Evolutionary conservation across 192 early-diverging fungal species (phyloP).

Genomic region (Coemansia sp.): DNA sequence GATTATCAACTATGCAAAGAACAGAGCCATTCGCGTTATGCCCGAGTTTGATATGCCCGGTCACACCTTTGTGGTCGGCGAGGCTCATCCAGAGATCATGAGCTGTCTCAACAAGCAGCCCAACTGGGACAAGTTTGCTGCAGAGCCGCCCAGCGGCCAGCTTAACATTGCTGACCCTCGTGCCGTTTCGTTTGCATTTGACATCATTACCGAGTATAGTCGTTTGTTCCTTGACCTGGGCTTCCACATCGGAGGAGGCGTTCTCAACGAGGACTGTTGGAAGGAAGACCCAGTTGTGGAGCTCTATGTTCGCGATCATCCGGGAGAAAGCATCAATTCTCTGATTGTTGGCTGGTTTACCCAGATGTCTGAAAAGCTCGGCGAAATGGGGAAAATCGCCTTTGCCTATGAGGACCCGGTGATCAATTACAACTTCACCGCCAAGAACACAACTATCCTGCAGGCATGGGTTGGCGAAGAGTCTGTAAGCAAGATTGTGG

Average conservation of each 20-base stretch:
- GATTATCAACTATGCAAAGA: constrained; percentile 72
- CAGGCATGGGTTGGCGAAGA: constrained; percentile 68
- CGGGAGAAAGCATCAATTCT: constrained; percentile 47
- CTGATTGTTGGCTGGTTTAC: constrained; percentile 33
- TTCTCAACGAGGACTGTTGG: constrained; percentile 70
- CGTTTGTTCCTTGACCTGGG: constrained; percentile 67
- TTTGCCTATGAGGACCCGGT: constrained; percentile 75
- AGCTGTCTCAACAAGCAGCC: constrained; percentile 64
- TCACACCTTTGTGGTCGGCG: constrained; percentile 61
- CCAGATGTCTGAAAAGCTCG: constrained; percentile 52
- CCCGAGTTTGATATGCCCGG: constrained; percentile 90
- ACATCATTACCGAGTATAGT: constrained; percentile 68
- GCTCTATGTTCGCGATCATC: constrained; percentile 49
- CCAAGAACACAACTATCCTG: constrained; percentile 61
- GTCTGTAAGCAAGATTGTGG: constrained; percentile 56
- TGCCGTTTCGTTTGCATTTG: constrained; percentile 65
- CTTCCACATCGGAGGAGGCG: constrained; percentile 75
- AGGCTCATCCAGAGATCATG: constrained; percentile 62
- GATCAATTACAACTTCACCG: constrained; percentile 54
- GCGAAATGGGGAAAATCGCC: constrained; percentile 60
- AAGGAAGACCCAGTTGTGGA: constrained; percentile 55
- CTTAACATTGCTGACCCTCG: constrained; percentile 67
- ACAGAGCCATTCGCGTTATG: constrained; percentile 79
- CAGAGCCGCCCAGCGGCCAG: constrained; percentile 80
- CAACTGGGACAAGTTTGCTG: constrained; percentile 60